Base-by-base conservation (phyloP, 352 stramenopile genomes). In the Phytophthora ramorum region DNA sequence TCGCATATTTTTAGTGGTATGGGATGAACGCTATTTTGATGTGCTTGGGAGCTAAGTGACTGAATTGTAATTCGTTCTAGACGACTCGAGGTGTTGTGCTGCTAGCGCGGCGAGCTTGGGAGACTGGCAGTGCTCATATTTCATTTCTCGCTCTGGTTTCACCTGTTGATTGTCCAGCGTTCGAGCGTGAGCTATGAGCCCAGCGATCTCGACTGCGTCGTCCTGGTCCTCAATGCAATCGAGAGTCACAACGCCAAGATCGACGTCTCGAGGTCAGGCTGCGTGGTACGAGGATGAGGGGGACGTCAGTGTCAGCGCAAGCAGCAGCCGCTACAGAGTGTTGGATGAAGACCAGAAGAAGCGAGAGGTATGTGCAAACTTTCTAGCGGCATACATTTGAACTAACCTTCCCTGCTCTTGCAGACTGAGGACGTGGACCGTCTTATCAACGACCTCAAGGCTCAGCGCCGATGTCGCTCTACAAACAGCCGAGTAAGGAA, bases 391-490 rank as follows among this genome's bases (percentile, higher is more conserved):
- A 19, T 63, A 16, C 22, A 7, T 35, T 3, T 46, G 4, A n/a
- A 47, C 19, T 62, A 49, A 66, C 20, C 35, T 4, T 49, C 14
- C 9, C 14, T 64, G 4, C 16, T 30, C 37, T 10, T 58, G 2
- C 20, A 83, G 75, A 58, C 62, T 1, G 63, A 73, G 34, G 72
- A 79, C 24, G 74, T 88, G 3, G 66, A 75, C 26, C 77, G 79
- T 14, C 83, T 87, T 58, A 75, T 86, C 17, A 60, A 56, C 2
- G 73, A 87, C 19, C 52, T 88, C 14, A 56, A 80, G 45, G 49
- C 53, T 43, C 65, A 74, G 8, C 44, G 52, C 43, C 58, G 44
- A 63, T 58, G 20, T 9, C 68, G 63, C 12, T 40, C 44, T 20
- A 17, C 17, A 4, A 69, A 8, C 19, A 69, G n/a, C 9, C 38